Evolutionary conservation across 2,329 filamentous ascomycete species (phyloP).

Genomic region (Pestalotiopsis sp.): DNA sequence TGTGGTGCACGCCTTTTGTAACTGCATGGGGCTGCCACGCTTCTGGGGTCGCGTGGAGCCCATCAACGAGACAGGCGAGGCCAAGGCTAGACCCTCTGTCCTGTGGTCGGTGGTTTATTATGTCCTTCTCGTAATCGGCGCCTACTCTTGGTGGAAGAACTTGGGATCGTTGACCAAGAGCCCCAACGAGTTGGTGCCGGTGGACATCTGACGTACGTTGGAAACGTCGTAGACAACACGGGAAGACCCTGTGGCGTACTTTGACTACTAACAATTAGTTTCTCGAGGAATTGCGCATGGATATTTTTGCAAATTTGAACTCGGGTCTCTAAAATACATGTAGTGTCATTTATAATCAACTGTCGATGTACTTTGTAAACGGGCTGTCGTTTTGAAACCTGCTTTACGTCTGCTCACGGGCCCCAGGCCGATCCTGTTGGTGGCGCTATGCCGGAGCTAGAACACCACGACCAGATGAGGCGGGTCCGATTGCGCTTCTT

Average conservation of each 20-base stretch:
- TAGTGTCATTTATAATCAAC: conserved; percentile 1
- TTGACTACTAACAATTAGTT: not conserved
- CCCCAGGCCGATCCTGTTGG: not conserved
- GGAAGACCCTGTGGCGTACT: not conserved
- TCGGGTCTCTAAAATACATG: not conserved
- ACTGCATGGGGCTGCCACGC: conserved; percentile 85
- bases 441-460: not conserved
- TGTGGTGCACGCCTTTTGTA: conserved; percentile 85
- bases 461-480: not conserved
- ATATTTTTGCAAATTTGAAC: not conserved
- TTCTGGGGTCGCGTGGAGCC: conserved; percentile 79
- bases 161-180: conserved; percentile 76
- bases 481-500: not conserved
- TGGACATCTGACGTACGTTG: conserved; percentile 24
- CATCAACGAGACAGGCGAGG: conserved; percentile 23
- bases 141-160: conserved; percentile 69
- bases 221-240: not conserved
- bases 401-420: not conserved
- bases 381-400: not conserved
- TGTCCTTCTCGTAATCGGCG: conserved; percentile 71
- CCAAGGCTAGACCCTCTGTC: conserved; percentile 38
- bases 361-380: not conserved
- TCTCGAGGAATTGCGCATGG: not conserved
- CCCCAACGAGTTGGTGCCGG: conserved; percentile 47
- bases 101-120: conserved; percentile 83